Evolutionary conservation across 495 filamentous ascomycete genomes (phyloP).

Genomic region (Extremus antarcticus): DNA sequence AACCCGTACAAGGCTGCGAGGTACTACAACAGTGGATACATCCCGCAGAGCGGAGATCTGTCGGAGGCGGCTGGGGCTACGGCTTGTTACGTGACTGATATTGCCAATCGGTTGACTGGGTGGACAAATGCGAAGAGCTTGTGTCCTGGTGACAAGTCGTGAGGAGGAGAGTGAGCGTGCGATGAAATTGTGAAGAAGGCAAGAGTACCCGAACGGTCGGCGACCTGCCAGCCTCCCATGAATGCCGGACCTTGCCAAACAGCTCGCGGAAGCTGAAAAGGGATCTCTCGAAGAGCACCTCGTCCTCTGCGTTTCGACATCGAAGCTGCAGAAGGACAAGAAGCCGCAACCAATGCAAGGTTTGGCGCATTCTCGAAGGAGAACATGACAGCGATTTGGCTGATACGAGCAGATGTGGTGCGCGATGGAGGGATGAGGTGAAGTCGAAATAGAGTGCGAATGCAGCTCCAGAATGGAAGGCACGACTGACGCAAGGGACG

Average conservation of each 20-base stretch:
- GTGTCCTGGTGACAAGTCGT: not conserved
- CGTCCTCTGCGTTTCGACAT: too few relatives aligned
- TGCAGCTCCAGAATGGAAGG: not conserved
- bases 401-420: not conserved
- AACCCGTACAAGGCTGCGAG: constrained; percentile 11
- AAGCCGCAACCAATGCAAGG: too few relatives aligned
- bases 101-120: constrained; percentile 21
- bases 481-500: not conserved
- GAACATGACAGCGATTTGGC: not conserved
- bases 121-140: constrained; percentile 9
- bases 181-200: not conserved
- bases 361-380: not conserved
- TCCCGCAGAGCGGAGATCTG: constrained; percentile 12
- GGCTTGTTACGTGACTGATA: constrained; percentile 18
- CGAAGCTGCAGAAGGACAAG: too few relatives aligned
- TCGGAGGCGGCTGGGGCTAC: constrained; percentile 14
- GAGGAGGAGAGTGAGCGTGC: too few relatives aligned
- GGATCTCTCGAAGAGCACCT: too few relatives aligned
- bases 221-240: too few relatives aligned
- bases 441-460: not conserved
- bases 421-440: not conserved
- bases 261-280: too few relatives aligned
- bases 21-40: constrained; percentile 16
- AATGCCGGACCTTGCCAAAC: too few relatives aligned
- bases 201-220: too few relatives aligned